Base-by-base conservation (phyloP, 2,329 filamentous ascomycete genomes). In the Trematosphaeria pertusa region DNA sequence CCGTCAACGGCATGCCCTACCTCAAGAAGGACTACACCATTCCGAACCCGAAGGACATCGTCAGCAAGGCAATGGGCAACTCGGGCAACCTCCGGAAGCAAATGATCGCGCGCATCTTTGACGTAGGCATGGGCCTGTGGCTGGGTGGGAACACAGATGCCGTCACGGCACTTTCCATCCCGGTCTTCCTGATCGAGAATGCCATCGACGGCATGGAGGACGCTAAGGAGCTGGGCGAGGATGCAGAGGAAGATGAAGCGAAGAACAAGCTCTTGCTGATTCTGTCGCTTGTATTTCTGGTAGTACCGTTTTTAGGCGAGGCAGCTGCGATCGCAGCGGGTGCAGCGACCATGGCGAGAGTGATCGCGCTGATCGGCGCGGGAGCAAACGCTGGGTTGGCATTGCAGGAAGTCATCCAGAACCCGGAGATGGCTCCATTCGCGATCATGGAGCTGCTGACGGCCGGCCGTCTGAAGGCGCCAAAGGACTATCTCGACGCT, bases 181-280 rank as follows among this genome's bases (percentile, higher is more conserved):
- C 48, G 5, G 38, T 48, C 3, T 51, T 51, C 34, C 19, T 48
- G 15, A 14, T 51, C 8, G 14, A 43, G 30, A 35, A 51, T 32
- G 48, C 43, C 5, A 43, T 39, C 9, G 39, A 47, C 3, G 28
- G 28, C 1, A 51, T 51, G 28, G 38, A 48, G 19, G 35, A 39
- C 17, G 34, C 38, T 3, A 47, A 51, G 37, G 43, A 48, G 15
- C 19, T 43, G 4, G 43, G 48, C 14, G 33, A 48, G 18, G 35
- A 51, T n/a, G 20, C 24, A 14, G 34, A 48, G 18, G 32, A 51
- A 30, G 18, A 43, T 22, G 40, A 45, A 20, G 35, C 41, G 10
- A 28, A 39, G 41, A 39, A 50, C 22, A 42, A 31, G 19, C 34
- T 43, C 30, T 3, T 44, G 4, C 35, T 40, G 6, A 32, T 51